Base-by-base conservation (phyloP, 2,329 filamentous ascomycete genomes). In the Coniosporium tulheliwenetii region DNA sequence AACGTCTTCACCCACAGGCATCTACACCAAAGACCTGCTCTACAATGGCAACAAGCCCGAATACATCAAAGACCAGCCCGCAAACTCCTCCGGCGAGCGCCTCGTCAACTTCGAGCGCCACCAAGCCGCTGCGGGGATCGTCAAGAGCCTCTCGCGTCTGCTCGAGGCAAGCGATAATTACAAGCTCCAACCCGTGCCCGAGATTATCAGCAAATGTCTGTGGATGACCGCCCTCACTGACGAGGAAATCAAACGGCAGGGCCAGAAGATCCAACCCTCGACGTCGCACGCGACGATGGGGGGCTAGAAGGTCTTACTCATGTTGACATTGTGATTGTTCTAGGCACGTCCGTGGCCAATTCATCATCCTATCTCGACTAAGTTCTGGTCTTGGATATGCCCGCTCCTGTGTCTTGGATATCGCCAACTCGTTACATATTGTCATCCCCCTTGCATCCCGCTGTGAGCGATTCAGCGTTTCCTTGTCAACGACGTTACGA, bases 51-150 rank as follows among this genome's bases (percentile, higher is more conserved):
- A 89, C 56, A 75, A 85, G 46, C 19, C 19, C 19, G 19, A 26
- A 26, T 26, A 26, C 19, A 26, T 26, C 19, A 26, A 26, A 26
- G 19, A 26, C 19, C 19, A 26, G 19, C 81, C 84, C 1, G 77
- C 79, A 2, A 79, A 83, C 56, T 37, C 19, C 36, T 12, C 19
- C 10, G 36, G 40, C 10, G 73, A 81, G 45, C 77, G 78, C 10
- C 65, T 91, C 36, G 73, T 91, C 50, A 91, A 91, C 58, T 91
- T 91, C 61, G 83, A 89, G 63, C 73, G 81, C 43, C 85, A 81
- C 50, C 79, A 85, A 44, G 79, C 76, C 30, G 78, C 80, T 19
- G 84, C 84, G 3, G 70, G 73, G 1, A 79, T 87, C 33, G 79
- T 89, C 47, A 91, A 91, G 66, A 85, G 81, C 38, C 63, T 91